A percentile compares a stretch with the other conserved stretches of the same genome.
Evolutionary conservation across 768 basidiomycete species (phyloP).

Genomic region (Boletus subparvulus): DNA sequence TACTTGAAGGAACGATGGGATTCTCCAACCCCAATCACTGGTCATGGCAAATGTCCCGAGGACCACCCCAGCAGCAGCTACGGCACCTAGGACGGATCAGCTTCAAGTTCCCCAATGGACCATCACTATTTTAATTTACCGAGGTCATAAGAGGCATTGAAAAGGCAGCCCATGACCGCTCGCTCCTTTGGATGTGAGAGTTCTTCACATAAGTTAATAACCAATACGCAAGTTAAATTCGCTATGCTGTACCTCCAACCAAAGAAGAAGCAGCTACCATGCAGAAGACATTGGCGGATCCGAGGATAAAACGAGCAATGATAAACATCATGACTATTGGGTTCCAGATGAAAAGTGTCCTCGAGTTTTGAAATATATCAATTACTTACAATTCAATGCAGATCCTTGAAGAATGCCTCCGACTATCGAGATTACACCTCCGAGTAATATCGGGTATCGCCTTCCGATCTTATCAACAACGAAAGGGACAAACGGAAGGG

Average conservation of each 20-base stretch:
- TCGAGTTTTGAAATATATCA: neutral
- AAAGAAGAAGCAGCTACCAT: slow-evolving; percentile 20
- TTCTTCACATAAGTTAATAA: slow-evolving; percentile 2
- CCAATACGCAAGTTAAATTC: neutral
- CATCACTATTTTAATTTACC: neutral
- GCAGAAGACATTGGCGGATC: slow-evolving; percentile 10
- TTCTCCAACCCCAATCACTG: slow-evolving; percentile 64
- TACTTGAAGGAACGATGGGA: slow-evolving; percentile 56
- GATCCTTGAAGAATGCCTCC: slow-evolving; percentile 16
- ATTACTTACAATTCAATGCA: slow-evolving; percentile 11
- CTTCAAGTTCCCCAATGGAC: too few relatives aligned
- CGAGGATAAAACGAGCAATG: slow-evolving; percentile 19
- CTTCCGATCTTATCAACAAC: slow-evolving; percentile 11
- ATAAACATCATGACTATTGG: slow-evolving; percentile 1
- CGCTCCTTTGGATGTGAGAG: slow-evolving; percentile 18
- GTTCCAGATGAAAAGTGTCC: neutral
- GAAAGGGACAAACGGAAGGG: slow-evolving; percentile 41
- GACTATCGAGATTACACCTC: slow-evolving; percentile 3
- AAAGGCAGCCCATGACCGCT: neutral
- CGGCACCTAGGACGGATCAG: slow-evolving; percentile 5
- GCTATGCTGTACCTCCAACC: slow-evolving; percentile 12
- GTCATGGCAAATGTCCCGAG: slow-evolving; percentile 62
- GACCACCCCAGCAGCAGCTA: slow-evolving; percentile 48
- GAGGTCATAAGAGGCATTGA: neutral
- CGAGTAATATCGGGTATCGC: slow-evolving; percentile 16